phyloP scores from a whole-genome alignment of 495 filamentous ascomycete genomes.

The Podospora bellae-mahoneyi region DNA sequence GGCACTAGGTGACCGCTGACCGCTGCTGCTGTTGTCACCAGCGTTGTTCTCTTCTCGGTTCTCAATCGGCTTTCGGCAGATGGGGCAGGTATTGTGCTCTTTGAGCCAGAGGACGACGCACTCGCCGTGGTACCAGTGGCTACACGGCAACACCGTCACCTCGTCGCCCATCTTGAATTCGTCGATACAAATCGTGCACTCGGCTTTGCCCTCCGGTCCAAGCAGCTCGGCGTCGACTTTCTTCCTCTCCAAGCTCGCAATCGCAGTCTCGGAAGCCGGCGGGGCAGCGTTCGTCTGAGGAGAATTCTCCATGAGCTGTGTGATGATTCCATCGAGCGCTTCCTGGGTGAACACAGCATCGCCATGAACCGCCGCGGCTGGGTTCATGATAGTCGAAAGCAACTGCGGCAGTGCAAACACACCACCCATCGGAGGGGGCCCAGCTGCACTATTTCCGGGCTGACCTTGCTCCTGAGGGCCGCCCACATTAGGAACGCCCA shows the following conservation, averaged over 20 bases:
- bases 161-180: conserved; percentile 69
- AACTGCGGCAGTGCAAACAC: not conserved
- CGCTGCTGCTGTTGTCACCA: conserved; percentile 10
- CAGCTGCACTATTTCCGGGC: not conserved
- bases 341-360: conserved; percentile 93
- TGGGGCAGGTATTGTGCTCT: conserved; percentile 88
- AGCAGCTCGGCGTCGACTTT: conserved; percentile 63
- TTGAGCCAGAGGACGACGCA: conserved; percentile 78
- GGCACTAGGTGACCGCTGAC: not conserved
- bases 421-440: not conserved
- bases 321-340: conserved; percentile 83
- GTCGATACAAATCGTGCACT: conserved; percentile 95
- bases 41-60: not conserved
- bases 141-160: conserved; percentile 78
- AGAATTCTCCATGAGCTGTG: conserved; percentile 80
- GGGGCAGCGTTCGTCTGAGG: conserved; percentile 72
- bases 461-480: not conserved
- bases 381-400: not conserved
- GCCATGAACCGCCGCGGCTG: conserved; percentile 42
- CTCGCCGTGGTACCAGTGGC: conserved; percentile 83
- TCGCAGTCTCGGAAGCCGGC: conserved; percentile 71
- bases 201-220: conserved; percentile 56
- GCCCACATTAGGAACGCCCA: not conserved
- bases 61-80: conserved; percentile 76
- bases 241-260: conserved; percentile 69